These are phyloP conservation scores for Aquilaria malaccensis DNA, from an alignment of 345 rosid genomes.

Conservation along the genomic window DNA sequence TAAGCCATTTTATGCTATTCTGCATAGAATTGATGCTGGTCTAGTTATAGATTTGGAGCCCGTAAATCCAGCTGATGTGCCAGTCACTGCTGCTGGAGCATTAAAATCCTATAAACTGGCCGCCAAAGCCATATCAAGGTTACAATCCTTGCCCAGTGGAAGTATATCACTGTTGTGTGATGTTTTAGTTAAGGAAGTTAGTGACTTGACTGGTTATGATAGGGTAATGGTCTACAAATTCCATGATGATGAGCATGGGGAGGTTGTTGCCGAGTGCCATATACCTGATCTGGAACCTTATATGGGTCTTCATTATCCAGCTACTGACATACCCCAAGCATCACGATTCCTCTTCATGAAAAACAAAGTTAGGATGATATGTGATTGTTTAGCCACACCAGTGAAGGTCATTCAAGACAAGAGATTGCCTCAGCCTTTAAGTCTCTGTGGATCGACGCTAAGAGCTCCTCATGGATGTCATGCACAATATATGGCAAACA, in stretches of 20 bases:
- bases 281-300: constrained; percentile 56
- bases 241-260: constrained; percentile 91
- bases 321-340: constrained; percentile 90
- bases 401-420: constrained; percentile 67
- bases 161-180: constrained; percentile 51
- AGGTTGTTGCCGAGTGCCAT: constrained; percentile 65
- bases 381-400: constrained; percentile 55
- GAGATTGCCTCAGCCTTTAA: constrained; percentile 52
- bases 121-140: constrained; percentile 68
- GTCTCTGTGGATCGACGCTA: constrained; percentile 69
- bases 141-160: constrained; percentile 74
- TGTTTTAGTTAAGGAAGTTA: constrained; percentile 64
- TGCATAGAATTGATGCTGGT: constrained; percentile 73
- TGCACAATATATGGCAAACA: constrained; percentile 72
- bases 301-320: constrained; percentile 78
- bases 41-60: constrained; percentile 74
- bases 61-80: constrained; percentile 69
- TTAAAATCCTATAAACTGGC: constrained; percentile 77
- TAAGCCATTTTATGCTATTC: constrained; percentile 73
- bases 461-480: constrained; percentile 92
- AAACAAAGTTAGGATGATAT: constrained; percentile 83
- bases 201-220: constrained; percentile 73
- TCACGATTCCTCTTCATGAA: constrained; percentile 78
- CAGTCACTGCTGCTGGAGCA: constrained; percentile 79
- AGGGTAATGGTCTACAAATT: constrained; percentile 85